phyloP scores from a whole-genome alignment of 192 early-diverging fungal genomes.

The Physocladia obscura region DNA sequence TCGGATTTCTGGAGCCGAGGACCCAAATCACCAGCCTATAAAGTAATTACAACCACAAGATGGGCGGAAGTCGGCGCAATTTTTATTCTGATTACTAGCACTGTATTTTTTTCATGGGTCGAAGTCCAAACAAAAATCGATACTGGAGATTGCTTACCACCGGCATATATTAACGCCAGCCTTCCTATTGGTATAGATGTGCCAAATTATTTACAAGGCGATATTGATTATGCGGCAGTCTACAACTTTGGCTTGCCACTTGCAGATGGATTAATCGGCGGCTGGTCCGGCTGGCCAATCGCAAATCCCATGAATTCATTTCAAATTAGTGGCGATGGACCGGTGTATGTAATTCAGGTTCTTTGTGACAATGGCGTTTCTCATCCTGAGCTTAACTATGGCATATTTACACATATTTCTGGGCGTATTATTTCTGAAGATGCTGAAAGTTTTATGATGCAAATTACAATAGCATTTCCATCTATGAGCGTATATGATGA shows the following conservation, averaged over 20 bases:
- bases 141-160: not conserved
- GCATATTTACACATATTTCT: not conserved
- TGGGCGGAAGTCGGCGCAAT: not conserved
- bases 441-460: conserved; percentile 4
- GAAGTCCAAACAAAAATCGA: not conserved
- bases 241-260: conserved; percentile 24
- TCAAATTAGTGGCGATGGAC: conserved; percentile 16
- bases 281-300: conserved; percentile 25
- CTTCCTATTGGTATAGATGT: conserved; percentile 18
- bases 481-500: conserved; percentile 5
- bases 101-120: conserved; percentile 16
- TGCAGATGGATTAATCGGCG: conserved; percentile 10
- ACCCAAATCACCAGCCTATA: not conserved
- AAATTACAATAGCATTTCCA: conserved; percentile 8
- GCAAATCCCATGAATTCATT: conserved; percentile 12
- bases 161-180: not conserved
- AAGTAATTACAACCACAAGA: not conserved
- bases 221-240: conserved; percentile 17
- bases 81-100: conserved; percentile 4
- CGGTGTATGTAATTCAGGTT: conserved; percentile 15
- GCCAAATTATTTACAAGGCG: conserved; percentile 8
- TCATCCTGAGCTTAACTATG: not conserved
- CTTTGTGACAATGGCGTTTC: conserved; percentile 21
- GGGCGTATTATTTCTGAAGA: conserved; percentile 1
- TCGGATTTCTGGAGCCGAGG: conserved; percentile 15